Conservation (phyloP, 129 eudicot genomes). For the Oenanthe sinensis region DNA sequence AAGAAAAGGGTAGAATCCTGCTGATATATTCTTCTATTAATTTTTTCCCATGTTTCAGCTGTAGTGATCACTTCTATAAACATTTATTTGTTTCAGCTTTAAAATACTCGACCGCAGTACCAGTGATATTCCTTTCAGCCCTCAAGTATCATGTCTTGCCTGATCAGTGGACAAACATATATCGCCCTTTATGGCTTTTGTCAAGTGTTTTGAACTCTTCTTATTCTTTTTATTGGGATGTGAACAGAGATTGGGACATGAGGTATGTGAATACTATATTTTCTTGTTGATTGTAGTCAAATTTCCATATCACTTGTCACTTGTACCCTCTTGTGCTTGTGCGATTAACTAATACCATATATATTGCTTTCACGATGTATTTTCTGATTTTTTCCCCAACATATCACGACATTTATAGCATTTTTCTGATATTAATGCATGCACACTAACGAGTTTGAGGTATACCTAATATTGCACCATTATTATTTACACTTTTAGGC, state of each 20-base stretch:
- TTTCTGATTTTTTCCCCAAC: neutral
- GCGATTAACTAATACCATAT: neutral
- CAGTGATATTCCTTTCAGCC: conserved; percentile 92
- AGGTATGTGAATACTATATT: conserved; percentile 41
- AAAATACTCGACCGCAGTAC: conserved; percentile 91
- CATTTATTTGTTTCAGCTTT: conserved; percentile 48
- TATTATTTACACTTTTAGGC: neutral
- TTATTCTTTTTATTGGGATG: conserved; percentile 97
- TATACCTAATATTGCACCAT: neutral
- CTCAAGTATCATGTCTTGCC: conserved; percentile 87
- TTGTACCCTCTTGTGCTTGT: neutral
- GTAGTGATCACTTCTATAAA: conserved; percentile 10
- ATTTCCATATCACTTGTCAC: neutral
- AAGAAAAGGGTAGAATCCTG: neutral
- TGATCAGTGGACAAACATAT: conserved; percentile 63
- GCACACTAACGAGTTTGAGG: neutral
- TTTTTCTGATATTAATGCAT: neutral
- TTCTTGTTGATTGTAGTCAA: neutral
- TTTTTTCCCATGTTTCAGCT: conserved; percentile 45
- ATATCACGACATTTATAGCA: neutral
- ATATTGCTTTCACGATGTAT: neutral
- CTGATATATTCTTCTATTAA: neutral
- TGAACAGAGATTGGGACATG: conserved; percentile 94
- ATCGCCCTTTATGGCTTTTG: conserved; percentile 87
- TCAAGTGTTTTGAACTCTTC: conserved; percentile 69